Percentiles rank a stretch among this genome's conserved stretches.
phyloP scores from a whole-genome alignment of 148 eudicot genomes.

The Cornus controversa region DNA sequence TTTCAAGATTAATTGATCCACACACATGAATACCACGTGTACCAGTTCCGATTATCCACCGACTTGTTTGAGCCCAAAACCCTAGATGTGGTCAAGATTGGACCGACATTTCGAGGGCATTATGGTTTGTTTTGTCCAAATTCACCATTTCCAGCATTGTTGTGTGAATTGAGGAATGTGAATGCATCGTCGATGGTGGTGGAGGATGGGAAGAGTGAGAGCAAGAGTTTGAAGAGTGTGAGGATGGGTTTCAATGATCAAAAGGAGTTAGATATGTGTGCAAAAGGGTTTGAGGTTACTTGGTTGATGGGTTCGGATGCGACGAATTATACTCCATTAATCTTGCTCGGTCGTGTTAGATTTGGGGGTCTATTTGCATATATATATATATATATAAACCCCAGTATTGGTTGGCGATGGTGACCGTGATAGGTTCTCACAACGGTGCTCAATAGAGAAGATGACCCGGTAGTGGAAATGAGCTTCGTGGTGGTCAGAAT shows the following conservation, averaged over 20 bases:
- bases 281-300: no score
- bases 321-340: no score
- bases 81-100: no score
- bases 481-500: no score
- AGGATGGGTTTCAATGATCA: slow-evolving; percentile 33
- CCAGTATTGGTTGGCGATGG: no score
- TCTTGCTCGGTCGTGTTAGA: slow-evolving; percentile 53
- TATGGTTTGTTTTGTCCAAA: slow-evolving; percentile 57
- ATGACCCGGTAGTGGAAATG: no score
- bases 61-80: slow-evolving; percentile 40
- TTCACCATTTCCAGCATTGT: slow-evolving; percentile 47
- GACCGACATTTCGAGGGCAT: slow-evolving; percentile 73
- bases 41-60: slow-evolving; percentile 29
- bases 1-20: slow-evolving; percentile 44
- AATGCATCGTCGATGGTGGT: slow-evolving; percentile 40
- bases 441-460: no score
- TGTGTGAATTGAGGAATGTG: slow-evolving; percentile 36
- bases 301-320: slow-evolving; percentile 61
- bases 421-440: no score
- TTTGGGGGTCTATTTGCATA: no score
- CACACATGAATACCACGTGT: slow-evolving; percentile 60
- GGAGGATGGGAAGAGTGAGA: slow-evolving; percentile 23
- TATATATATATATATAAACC: no score
- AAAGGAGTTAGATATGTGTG: slow-evolving; percentile 45
- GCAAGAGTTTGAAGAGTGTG: slow-evolving; percentile 29